These are phyloP conservation scores for Solanum hybrid DNA, from an alignment of 305 asterid species.

Conservation along the genomic window DNA sequence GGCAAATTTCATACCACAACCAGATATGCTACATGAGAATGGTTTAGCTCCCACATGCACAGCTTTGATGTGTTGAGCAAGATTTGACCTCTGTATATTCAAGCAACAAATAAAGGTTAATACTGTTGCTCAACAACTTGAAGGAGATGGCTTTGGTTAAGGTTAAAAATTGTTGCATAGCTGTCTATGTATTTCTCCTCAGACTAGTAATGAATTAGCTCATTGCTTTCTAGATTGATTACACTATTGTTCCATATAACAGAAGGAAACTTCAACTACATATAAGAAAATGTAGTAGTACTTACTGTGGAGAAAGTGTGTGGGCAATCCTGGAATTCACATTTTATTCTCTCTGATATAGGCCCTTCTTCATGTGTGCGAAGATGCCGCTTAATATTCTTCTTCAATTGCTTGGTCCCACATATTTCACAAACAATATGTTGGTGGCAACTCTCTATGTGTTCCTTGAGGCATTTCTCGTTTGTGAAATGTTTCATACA, in stretches of 20 bases:
- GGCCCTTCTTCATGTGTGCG: slow-evolving; percentile 41
- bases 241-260: not conserved
- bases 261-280: not conserved
- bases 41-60: slow-evolving; percentile 54
- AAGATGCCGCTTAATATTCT: slow-evolving; percentile 81
- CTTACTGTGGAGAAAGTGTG: slow-evolving; percentile 64
- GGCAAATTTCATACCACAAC: slow-evolving; percentile 61
- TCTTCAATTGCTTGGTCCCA: slow-evolving; percentile 68
- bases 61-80: slow-evolving; percentile 68
- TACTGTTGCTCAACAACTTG: not conserved
- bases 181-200: not conserved
- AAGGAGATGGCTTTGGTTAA: not conserved
- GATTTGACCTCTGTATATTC: slow-evolving; percentile 58
- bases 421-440: slow-evolving; percentile 59
- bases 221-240: not conserved
- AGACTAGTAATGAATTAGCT: not conserved
- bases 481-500: slow-evolving; percentile 79
- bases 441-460: slow-evolving; percentile 58
- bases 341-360: slow-evolving; percentile 35
- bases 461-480: slow-evolving; percentile 67
- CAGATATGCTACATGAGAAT: slow-evolving; percentile 44
- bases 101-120: not conserved
- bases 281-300: not conserved
- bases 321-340: slow-evolving; percentile 49
- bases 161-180: not conserved